Evolutionary conservation across 1,284 basidiomycete species (phyloP).

Genomic region (Leccinum pachyderme): DNA sequence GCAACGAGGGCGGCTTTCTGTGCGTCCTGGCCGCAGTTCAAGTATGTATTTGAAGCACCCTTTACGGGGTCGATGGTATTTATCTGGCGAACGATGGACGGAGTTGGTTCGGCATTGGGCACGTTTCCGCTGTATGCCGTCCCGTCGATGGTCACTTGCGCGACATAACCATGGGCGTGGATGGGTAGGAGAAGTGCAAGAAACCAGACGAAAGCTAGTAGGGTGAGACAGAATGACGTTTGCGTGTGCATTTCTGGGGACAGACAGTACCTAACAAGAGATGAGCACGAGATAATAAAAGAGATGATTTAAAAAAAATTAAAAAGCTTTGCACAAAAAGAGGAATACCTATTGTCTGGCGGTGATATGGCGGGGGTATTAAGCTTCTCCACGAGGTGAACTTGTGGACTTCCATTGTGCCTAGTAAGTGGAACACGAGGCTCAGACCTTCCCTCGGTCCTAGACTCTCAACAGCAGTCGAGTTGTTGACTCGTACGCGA

Average conservation of each 20-base stretch:
- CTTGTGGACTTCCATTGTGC: conserved; percentile 12
- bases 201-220: conserved; percentile 27
- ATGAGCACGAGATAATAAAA: neutral
- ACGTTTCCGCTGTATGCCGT: conserved; percentile 52
- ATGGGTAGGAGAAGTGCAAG: conserved; percentile 32
- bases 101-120: conserved; percentile 41
- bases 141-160: conserved; percentile 53
- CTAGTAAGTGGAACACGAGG: too few relatives aligned
- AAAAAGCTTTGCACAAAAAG: neutral
- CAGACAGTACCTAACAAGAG: neutral
- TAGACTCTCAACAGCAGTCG: neutral
- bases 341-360: neutral
- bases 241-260: conserved; percentile 6
- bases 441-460: too few relatives aligned
- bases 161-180: conserved; percentile 60
- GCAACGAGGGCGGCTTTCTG: conserved; percentile 51
- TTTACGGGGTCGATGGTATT: conserved; percentile 58
- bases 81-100: conserved; percentile 62
- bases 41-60: conserved; percentile 51
- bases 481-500: neutral
- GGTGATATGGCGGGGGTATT: conserved; percentile 18
- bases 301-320: neutral
- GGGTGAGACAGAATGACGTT: neutral
- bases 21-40: conserved; percentile 66
- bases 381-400: conserved; percentile 22